Percentiles rank a stretch among this genome's conserved stretches.
phyloP scores from a whole-genome alignment of 2,329 filamentous ascomycete genomes.

The Decorospora gaudefroyi region DNA sequence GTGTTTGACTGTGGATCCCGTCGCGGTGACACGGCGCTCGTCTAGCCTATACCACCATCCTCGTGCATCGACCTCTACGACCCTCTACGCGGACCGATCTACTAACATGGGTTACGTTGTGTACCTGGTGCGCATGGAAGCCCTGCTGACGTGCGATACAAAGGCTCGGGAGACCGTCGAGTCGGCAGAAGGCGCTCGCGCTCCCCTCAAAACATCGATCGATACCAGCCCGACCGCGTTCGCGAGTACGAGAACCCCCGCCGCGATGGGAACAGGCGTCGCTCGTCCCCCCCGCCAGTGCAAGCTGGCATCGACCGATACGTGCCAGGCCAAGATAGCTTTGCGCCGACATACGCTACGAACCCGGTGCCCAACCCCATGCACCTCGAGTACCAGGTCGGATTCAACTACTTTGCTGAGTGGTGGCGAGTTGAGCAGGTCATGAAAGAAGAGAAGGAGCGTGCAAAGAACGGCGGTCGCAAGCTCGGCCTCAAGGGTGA shows the following conservation, averaged over 20 bases:
- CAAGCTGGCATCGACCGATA: slow-evolving; percentile 81
- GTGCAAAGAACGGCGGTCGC: slow-evolving; percentile 68
- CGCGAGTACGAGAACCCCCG: slow-evolving; percentile 69
- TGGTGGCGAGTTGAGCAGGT: slow-evolving; percentile 85
- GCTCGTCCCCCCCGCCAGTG: slow-evolving; percentile 62
- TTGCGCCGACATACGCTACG: slow-evolving; percentile 56
- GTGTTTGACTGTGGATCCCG: not conserved
- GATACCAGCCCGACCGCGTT: slow-evolving; percentile 73
- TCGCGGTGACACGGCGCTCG: no score
- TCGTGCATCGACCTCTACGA: no score
- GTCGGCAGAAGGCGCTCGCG: slow-evolving; percentile 62
- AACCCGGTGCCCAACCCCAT: slow-evolving; percentile 76
- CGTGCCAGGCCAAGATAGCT: slow-evolving; percentile 71
- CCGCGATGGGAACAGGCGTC: slow-evolving; percentile 65
- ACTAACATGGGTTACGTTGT: no score
- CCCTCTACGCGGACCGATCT: no score
- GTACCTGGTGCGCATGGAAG: not conserved
- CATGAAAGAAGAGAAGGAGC: slow-evolving; percentile 80
- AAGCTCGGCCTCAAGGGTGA: slow-evolving; percentile 67
- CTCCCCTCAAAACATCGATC: slow-evolving; percentile 71
- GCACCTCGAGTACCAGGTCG: slow-evolving; percentile 76
- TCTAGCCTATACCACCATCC: no score
- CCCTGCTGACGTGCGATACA: slow-evolving; percentile 7
- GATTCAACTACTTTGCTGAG: slow-evolving; percentile 83
- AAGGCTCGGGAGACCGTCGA: slow-evolving; percentile 39